These are phyloP conservation scores for Phoma sp. DNA, from an alignment of 2,329 filamentous ascomycete genomes.

Conservation along the genomic window DNA sequence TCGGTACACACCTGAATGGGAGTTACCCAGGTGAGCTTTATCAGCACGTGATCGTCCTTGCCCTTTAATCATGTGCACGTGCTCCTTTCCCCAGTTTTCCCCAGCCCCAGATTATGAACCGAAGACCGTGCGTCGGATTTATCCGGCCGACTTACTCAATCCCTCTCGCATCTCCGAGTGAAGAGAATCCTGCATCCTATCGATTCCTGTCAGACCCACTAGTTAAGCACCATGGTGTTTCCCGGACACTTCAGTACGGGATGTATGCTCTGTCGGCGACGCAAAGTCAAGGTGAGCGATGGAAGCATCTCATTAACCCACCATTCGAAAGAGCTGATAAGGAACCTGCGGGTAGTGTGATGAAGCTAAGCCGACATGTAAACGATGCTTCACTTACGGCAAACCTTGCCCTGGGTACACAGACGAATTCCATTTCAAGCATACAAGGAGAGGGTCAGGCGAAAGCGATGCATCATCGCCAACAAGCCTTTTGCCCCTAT, in stretches of 20 bases:
- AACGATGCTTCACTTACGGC: background rate
- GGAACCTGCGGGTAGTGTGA: background rate
- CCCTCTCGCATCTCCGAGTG: background rate
- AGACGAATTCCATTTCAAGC: background rate
- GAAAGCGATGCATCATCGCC: background rate
- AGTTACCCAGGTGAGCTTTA: background rate
- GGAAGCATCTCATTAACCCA: background rate
- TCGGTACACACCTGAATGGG: background rate
- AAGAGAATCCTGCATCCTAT: background rate
- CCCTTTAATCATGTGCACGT: background rate
- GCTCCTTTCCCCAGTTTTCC: background rate
- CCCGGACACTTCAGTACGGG: background rate
- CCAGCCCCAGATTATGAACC: background rate
- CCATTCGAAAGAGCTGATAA: background rate
- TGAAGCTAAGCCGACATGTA: background rate
- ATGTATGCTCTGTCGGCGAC: background rate
- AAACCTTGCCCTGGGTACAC: background rate
- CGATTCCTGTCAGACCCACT: background rate
- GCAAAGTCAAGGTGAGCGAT: background rate
- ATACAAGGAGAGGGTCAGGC: background rate
- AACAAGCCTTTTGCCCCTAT: background rate
- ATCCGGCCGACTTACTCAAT: background rate
- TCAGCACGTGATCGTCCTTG: background rate
- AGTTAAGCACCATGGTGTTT: background rate
- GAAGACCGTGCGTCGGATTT: background rate